Conservation (phyloP, 441 rosid genomes). For the Pelargonium fulgidum region DNA sequence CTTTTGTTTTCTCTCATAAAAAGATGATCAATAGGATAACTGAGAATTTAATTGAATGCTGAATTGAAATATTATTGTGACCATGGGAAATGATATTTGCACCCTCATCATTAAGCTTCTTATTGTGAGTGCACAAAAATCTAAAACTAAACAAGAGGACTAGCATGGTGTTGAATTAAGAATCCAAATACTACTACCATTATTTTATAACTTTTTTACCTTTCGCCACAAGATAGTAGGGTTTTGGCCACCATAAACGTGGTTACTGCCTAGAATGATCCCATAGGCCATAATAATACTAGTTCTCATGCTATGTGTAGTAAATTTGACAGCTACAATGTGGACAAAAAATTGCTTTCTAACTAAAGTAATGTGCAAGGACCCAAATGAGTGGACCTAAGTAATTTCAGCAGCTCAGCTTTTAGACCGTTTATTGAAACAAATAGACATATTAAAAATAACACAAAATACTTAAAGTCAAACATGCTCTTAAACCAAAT, state of each 20-base stretch:
- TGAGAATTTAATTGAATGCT: constrained; percentile 4
- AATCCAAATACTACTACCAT: neutral
- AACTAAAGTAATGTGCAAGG: constrained; percentile 2
- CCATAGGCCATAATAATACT: constrained; percentile 10
- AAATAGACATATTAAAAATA: constrained; percentile 4
- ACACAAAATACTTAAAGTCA: constrained; percentile 11
- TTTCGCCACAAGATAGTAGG: neutral
- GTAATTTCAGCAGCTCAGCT: constrained; percentile 16
- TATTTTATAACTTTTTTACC: too few relatives aligned
- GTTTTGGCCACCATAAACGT: constrained; percentile 7
- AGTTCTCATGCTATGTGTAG: constrained; percentile 12
- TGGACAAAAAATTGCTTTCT: constrained; percentile 5
- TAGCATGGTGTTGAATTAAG: neutral
- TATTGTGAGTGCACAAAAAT: neutral
- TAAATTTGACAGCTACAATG: constrained; percentile 4
- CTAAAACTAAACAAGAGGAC: neutral
- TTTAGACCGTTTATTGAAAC: constrained; percentile 6
- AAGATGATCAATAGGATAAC: neutral
- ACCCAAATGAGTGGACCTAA: neutral
- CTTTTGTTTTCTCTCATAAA: neutral
- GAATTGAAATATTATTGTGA: neutral
- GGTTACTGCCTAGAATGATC: neutral
- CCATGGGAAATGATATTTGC: neutral
- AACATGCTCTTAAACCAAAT: constrained; percentile 7
- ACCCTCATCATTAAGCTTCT: constrained; percentile 8